Base-by-base conservation (phyloP, 352 stramenopile species). In the Blastocystis sp. region DNA sequence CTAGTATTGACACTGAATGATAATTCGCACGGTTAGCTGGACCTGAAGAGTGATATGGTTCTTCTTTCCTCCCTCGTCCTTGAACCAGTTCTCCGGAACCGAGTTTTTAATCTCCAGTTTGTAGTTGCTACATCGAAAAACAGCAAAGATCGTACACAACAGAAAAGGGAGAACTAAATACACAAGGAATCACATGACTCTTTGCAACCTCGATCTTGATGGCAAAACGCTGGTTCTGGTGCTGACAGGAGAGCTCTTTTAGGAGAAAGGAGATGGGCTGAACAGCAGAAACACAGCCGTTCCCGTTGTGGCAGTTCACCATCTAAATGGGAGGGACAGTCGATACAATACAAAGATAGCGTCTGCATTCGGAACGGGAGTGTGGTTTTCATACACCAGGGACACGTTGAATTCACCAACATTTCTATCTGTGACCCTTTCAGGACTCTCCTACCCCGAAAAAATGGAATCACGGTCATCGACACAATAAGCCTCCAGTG, bases 31-130 rank as follows among this genome's bases (percentile, higher is more conserved):
- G 49, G 49, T 46, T 0, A 78, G 21, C 24, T 78, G 34, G n/a
- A 78, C 21, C 16, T 78, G 42, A 1, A 78, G 67, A 29, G 14
- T 56, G 16, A 78, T 78, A 40, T 51, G 38, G 34, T 78, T 78
- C 46, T 61, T 57, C 24, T 78, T 78, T 32, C 67, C 67, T 38
- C 67, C 67, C 40, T 78, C 67, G 36, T 78, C 67, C n/a, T 78
- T 78, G 67, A 56, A 78, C 67, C 67, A 78, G 16, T 78, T 46
- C 4, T 42, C 57, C 6, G 67, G 67, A 78, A 78, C 24, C 0
- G 42, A n/a, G 32, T 78, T 78, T 40, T 59, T 57, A 8, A 78
- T 61, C n/a, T 34, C 34, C 11, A 78, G 27, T 78, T 42, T 42
- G 27, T 63, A 78, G 38, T 78, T 78, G 4, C 67, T 78, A 78